These are phyloP conservation scores for Gleditsia sinensis DNA, from an alignment of 306 rosid species.

Conservation along the genomic window DNA sequence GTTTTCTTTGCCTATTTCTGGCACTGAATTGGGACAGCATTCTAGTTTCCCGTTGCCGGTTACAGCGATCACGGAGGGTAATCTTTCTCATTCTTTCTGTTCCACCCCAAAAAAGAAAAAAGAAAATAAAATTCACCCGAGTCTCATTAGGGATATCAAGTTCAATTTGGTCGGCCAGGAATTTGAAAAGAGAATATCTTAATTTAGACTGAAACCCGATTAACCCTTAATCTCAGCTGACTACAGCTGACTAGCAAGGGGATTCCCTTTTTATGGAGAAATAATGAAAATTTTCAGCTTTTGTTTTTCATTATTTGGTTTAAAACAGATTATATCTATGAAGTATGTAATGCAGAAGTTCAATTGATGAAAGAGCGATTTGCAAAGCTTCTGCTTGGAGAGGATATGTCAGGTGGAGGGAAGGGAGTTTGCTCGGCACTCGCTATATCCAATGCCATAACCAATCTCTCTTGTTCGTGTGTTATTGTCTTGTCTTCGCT, in stretches of 20 bases:
- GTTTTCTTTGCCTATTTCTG: conserved; percentile 29
- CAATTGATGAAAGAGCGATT: conserved; percentile 57
- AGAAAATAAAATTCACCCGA: no score
- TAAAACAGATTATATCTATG: neutral
- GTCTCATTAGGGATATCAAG: no score
- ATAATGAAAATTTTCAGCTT: no score
- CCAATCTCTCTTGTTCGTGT: conserved; percentile 52
- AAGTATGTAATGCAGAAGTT: conserved; percentile 34
- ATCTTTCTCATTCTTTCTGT: neutral
- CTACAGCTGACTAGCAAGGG: no score
- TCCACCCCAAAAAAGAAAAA: no score
- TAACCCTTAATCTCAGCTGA: no score
- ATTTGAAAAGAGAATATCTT: no score
- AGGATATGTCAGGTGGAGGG: conserved; percentile 60
- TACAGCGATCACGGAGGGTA: conserved; percentile 41
- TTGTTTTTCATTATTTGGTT: no score
- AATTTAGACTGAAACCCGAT: no score
- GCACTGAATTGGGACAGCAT: neutral
- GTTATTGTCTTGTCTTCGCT: neutral
- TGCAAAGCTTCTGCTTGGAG: conserved; percentile 57
- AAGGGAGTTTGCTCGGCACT: conserved; percentile 54
- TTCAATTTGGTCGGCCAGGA: no score
- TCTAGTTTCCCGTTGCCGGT: neutral
- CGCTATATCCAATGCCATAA: conserved; percentile 55
- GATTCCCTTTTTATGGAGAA: no score